phyloP scores from a whole-genome alignment of 1,284 basidiomycete genomes.

The Sphagnurus paluster region DNA sequence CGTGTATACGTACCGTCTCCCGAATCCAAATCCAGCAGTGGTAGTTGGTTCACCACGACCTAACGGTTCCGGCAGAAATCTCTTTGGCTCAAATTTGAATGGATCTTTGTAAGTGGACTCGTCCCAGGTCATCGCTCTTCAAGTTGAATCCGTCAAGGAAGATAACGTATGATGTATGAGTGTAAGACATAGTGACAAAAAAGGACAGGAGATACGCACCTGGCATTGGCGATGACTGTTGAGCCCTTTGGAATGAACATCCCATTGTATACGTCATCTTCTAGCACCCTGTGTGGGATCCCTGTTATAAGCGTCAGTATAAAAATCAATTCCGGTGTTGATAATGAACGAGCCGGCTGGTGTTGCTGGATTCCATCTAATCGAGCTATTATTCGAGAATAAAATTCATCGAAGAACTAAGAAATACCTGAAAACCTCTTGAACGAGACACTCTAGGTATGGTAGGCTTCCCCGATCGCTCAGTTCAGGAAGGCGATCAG shows the following conservation, averaged over 20 bases:
- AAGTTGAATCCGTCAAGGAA: background rate
- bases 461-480: conserved; percentile 27
- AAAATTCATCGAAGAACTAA: too few relatives aligned
- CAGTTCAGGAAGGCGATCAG: conserved; percentile 41
- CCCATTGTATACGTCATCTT: conserved; percentile 33
- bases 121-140: conserved; percentile 26
- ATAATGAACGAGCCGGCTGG: conserved; percentile 9
- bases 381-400: too few relatives aligned
- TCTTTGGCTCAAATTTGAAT: conserved; percentile 36
- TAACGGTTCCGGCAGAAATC: conserved; percentile 28
- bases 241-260: conserved; percentile 35
- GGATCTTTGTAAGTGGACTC: conserved; percentile 33
- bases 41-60: conserved; percentile 31
- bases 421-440: conserved; percentile 38
- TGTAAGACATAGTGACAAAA: too few relatives aligned
- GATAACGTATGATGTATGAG: too few relatives aligned
- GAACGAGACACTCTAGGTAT: conserved; percentile 28
- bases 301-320: conserved; percentile 14
- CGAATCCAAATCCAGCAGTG: conserved; percentile 35
- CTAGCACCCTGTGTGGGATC: conserved; percentile 24
- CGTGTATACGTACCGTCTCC: conserved; percentile 35
- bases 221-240: conserved; percentile 29
- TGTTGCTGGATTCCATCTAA: conserved; percentile 17
- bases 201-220: conserved; percentile 20
- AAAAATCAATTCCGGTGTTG: too few relatives aligned